These are phyloP conservation scores for Cladorrhinum sp. DNA, from an alignment of 2,329 filamentous ascomycete genomes.

Conservation along the genomic window DNA sequence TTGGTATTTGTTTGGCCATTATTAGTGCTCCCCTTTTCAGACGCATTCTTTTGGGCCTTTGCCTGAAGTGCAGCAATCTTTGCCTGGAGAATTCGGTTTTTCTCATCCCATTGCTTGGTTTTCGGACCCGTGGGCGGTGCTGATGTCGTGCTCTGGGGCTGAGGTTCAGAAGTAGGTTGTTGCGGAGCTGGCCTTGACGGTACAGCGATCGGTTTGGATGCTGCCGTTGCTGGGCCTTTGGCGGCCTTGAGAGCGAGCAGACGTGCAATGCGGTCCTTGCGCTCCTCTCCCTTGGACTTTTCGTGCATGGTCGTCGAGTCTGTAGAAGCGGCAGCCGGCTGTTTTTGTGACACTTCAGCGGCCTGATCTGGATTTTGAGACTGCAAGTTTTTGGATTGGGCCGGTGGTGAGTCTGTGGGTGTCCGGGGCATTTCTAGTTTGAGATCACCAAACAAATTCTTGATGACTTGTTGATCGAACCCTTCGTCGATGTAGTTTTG, in stretches of 20 bases:
- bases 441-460: slow-evolving; percentile 64
- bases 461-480: slow-evolving; percentile 61
- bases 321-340: not conserved
- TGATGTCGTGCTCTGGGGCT: slow-evolving; percentile 6
- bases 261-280: slow-evolving; percentile 74
- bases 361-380: not conserved
- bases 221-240: slow-evolving; percentile 37
- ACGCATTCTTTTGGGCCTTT: slow-evolving; percentile 47
- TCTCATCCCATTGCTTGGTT: slow-evolving; percentile 60
- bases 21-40: slow-evolving; percentile 33
- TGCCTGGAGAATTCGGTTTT: slow-evolving; percentile 69
- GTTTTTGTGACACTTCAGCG: slow-evolving; percentile 4
- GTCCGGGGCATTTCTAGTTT: slow-evolving; percentile 49
- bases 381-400: not conserved
- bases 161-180: slow-evolving; percentile 9
- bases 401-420: not conserved
- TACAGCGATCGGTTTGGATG: slow-evolving; percentile 13
- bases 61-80: slow-evolving; percentile 71
- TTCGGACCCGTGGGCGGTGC: slow-evolving; percentile 18
- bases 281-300: slow-evolving; percentile 53
- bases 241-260: slow-evolving; percentile 70
- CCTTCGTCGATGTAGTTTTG: slow-evolving; percentile 72
- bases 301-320: slow-evolving; percentile 11
- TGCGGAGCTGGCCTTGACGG: slow-evolving; percentile 20
- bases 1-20: not conserved